phyloP scores from a whole-genome alignment of 257 asterid genomes.

The Primulina tabacum region DNA sequence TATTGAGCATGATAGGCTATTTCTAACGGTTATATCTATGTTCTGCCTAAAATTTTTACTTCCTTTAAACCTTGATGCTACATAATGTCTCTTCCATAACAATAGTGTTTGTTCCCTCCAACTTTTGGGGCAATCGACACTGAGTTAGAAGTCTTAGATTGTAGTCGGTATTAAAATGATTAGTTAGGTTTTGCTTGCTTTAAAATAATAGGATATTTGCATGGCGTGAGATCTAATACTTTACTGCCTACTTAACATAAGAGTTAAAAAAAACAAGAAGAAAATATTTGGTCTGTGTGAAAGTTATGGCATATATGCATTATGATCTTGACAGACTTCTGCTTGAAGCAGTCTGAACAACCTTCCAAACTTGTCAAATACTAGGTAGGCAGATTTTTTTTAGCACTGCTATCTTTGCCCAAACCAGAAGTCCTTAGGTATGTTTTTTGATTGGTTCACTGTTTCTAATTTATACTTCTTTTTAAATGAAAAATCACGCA shows the following conservation, averaged over 20 bases:
- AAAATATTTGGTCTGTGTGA: background rate
- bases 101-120: constrained; percentile 5
- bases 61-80: constrained; percentile 9
- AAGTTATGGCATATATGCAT: background rate
- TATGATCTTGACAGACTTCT: background rate
- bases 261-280: no score
- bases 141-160: constrained; percentile 9
- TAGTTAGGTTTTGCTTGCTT: constrained; percentile 3
- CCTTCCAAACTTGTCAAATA: background rate
- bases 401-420: background rate
- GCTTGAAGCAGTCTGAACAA: background rate
- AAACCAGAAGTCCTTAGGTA: background rate
- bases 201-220: background rate
- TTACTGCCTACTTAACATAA: background rate
- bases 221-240: background rate
- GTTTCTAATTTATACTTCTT: background rate
- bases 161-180: constrained; percentile 1
- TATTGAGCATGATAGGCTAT: constrained; percentile 14
- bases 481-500: background rate
- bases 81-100: constrained; percentile 1
- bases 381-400: background rate
- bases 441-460: background rate
- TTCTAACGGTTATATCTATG: constrained; percentile 19
- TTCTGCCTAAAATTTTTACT: constrained; percentile 9
- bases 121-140: constrained; percentile 13